Base-by-base conservation (phyloP, 2,329 filamentous ascomycete species). In the Penicillium sclerotiorum region DNA sequence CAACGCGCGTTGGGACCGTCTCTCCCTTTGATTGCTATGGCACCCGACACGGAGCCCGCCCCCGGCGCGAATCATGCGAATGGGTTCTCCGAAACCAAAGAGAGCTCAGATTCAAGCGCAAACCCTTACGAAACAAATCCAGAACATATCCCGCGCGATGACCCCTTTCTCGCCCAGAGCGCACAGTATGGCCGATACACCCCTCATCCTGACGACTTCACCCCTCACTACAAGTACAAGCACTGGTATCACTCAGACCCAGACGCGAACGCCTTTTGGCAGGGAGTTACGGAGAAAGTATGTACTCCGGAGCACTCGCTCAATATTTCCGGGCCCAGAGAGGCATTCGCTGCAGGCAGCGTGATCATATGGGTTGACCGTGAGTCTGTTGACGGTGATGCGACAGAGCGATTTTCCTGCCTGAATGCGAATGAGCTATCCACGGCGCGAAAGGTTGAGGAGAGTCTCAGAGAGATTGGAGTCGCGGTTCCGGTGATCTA, bases 391-490 rank as follows among this genome's bases (percentile, higher is more conserved):
- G 54, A 62, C n/a, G 59, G 57, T 15, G 49, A 58, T 23, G 57
- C 60, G 6, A 59, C 64, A n/a, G 66, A 70, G 33, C 58, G 52
- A 52, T 70, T 63, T 50, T 64, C 66, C 6, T 61, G 58, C 22
- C 52, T 62, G 22, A 73, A 74, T 58, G 66, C 62, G 30, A 74
- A 74, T 51, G 71, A 73, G 48, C 43, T 68, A 20, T 61, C 55
- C 18, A 65, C 72, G 4, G 63, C 69, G 21, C 66, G 58, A 23
- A 66, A 71, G 40, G 70, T 63, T 9, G 63, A 70, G 46, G 61
- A 68, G 22, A 45, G 56, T 2, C 62, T 74, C 11, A 64, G 57
- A 38, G 63, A 66, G 22, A 47, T 73, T 17, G 63, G 61, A 1
- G 61, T 72, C 32, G 53, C 63, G 5, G 61, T 73, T 8, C 72